Conservation (phyloP, 306 rosid species). For the Prinsepia uniflora region DNA sequence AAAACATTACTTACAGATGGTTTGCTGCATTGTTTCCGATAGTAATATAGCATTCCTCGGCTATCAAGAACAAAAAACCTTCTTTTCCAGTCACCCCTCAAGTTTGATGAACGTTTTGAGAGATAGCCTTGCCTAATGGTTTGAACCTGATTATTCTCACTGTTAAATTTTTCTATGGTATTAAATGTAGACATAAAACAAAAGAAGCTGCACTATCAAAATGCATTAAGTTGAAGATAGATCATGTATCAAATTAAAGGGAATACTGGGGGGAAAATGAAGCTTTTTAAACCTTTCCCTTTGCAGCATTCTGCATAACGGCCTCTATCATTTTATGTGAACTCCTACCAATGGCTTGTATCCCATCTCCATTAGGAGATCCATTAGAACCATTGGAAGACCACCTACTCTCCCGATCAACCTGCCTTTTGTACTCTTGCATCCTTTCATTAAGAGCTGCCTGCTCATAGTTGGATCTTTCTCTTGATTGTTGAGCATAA, state of each 20-base stretch:
- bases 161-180: conserved; percentile 3
- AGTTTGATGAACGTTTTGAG: conserved; percentile 94
- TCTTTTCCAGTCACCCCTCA: conserved; percentile 99
- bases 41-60: conserved; percentile 96
- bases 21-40: conserved; percentile 88
- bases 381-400: conserved; percentile 86
- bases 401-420: conserved; percentile 97
- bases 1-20: conserved; percentile 68
- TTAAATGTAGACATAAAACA: not conserved
- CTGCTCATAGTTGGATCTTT: conserved; percentile 96
- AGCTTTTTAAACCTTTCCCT: conserved; percentile 75
- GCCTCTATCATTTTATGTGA: conserved; percentile 99
- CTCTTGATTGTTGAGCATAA: conserved; percentile 97
- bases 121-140: conserved; percentile 99
- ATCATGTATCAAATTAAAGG: conserved; percentile 9
- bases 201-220: conserved; percentile 14
- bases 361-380: conserved; percentile 98
- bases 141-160: conserved; percentile 59
- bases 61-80: conserved; percentile 99
- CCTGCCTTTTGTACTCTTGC: conserved; percentile 95
- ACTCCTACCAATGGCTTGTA: conserved; percentile 99
- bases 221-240: conserved; percentile 8
- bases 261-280: not conserved
- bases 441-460: conserved; percentile 98
- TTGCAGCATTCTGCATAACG: conserved; percentile 98